Percentiles rank a stretch among this genome's conserved stretches.
Conservation (phyloP, 176 grass and related monocot genomes). For the Musa acuminata region DNA sequence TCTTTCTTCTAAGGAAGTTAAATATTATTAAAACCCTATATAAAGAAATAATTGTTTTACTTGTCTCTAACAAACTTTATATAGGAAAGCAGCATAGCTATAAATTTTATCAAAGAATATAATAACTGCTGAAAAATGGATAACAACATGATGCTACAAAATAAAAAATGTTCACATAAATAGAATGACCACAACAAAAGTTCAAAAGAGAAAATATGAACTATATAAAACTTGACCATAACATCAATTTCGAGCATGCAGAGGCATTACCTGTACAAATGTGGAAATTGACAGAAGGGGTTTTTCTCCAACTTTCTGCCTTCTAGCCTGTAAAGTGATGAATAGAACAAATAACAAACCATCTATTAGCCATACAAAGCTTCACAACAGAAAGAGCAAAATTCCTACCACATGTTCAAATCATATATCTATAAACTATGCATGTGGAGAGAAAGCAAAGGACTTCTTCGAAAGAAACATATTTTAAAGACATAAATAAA, state of each 20-base stretch:
- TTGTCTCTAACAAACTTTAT: background rate
- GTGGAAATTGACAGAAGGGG: slow-evolving; percentile 88
- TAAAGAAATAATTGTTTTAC: background rate
- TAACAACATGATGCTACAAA: background rate
- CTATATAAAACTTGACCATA: no score
- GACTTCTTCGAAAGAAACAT: background rate
- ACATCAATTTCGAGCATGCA: no score
- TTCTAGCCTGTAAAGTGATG: slow-evolving; percentile 62
- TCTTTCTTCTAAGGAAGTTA: background rate
- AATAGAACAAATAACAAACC: background rate
- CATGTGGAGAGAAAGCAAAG: background rate
- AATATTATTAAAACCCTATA: background rate
- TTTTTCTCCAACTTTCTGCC: slow-evolving; percentile 94
- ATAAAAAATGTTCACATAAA: background rate
- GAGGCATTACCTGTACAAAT: slow-evolving; percentile 55
- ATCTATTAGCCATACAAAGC: slow-evolving; percentile 9
- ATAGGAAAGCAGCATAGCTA: background rate
- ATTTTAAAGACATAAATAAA: background rate
- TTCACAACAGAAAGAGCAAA: slow-evolving; percentile 8
- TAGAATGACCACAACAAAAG: no score
- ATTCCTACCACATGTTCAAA: background rate
- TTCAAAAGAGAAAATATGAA: background rate
- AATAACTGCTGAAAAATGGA: background rate
- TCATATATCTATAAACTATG: background rate
- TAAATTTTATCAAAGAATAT: background rate